A percentile compares a stretch with the other conserved stretches of the same genome.
phyloP scores from a whole-genome alignment of 2,329 filamentous ascomycete genomes.

The Chrysoporthe deuterocubensis region DNA sequence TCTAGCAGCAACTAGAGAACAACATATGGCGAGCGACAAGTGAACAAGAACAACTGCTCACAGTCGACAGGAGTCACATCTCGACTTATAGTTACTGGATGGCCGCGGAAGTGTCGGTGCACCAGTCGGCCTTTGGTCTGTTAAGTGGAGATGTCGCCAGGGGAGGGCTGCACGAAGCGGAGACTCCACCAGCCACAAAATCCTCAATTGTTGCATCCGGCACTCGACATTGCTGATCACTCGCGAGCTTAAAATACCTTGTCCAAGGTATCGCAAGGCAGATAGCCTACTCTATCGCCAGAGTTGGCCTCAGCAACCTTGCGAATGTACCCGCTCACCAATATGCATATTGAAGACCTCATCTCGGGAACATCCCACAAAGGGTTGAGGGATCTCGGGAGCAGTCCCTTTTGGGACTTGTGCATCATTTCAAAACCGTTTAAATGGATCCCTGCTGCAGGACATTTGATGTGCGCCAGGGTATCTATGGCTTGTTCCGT shows the following conservation, averaged over 20 bases:
- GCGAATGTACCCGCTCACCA: background rate
- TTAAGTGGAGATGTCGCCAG: too few species aligned
- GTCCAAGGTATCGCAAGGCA: too few species aligned
- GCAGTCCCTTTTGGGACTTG: background rate
- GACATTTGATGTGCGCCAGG: background rate
- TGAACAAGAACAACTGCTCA: background rate
- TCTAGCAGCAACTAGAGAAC: background rate
- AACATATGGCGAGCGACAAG: background rate
- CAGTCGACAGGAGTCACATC: background rate
- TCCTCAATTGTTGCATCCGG: too few species aligned
- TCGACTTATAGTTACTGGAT: background rate
- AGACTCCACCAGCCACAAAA: too few species aligned
- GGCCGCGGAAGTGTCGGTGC: background rate
- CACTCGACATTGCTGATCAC: too few species aligned
- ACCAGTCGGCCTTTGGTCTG: too few species aligned
- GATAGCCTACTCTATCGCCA: background rate
- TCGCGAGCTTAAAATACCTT: too few species aligned
- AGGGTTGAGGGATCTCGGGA: background rate
- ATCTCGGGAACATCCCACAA: slow-evolving; percentile 1
- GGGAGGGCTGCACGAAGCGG: too few species aligned
- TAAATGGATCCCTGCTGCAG: background rate
- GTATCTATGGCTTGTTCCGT: background rate
- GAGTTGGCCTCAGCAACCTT: background rate
- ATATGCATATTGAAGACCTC: background rate
- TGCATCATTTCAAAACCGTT: background rate